A percentile compares a stretch with the other conserved stretches of the same genome.
phyloP scores from a whole-genome alignment of 257 asterid species.

The Nicotiana benthamiana region DNA sequence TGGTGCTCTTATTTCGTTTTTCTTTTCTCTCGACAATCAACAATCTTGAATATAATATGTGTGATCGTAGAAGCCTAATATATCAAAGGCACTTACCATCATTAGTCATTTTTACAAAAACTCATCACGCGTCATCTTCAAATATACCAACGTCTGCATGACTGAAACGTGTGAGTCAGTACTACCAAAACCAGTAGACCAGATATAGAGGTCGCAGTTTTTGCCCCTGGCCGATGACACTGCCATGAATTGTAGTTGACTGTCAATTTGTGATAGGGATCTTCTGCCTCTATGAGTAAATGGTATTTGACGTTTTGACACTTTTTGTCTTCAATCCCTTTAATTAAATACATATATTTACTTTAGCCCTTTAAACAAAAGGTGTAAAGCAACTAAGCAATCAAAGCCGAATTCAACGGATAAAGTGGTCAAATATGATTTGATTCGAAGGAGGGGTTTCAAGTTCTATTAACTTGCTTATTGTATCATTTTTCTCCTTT shows the following conservation, averaged over 20 bases:
- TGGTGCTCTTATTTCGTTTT: background rate
- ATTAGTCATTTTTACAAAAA: too few relatives aligned
- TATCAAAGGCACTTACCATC: background rate
- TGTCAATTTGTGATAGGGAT: background rate
- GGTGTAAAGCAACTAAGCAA: too few relatives aligned
- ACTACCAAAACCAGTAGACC: too few relatives aligned
- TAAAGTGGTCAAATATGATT: too few relatives aligned
- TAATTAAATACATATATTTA: too few relatives aligned
- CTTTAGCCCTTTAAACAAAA: too few relatives aligned
- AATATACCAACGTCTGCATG: background rate
- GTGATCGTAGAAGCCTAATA: background rate
- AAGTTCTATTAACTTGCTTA: too few relatives aligned
- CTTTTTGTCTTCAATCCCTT: background rate
- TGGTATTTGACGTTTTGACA: conserved; percentile 1
- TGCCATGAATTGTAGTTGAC: background rate
- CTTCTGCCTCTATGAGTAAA: background rate
- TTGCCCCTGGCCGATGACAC: background rate
- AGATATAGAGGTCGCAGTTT: too few relatives aligned
- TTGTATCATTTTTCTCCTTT: too few relatives aligned
- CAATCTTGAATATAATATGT: background rate
- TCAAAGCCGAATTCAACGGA: too few relatives aligned
- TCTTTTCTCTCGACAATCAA: background rate
- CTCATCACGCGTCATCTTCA: background rate
- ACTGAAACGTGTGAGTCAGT: background rate
- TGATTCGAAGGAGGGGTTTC: too few relatives aligned